Base-by-base conservation (phyloP, 768 basidiomycete species). In the Suillus cothurnatus region DNA sequence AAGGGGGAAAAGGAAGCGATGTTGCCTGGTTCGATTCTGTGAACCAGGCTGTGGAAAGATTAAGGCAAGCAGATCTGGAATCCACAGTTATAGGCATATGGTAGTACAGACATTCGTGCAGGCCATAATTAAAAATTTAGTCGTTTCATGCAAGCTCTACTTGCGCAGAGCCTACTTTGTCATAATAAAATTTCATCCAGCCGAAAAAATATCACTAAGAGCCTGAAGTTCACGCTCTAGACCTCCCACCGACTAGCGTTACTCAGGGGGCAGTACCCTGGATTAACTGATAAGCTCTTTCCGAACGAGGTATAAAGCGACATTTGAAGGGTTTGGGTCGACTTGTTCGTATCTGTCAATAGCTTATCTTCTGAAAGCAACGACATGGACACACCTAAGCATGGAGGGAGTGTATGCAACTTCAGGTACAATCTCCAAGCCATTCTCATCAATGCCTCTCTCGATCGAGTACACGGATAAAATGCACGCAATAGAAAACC, bases 51-150 rank as follows among this genome's bases (percentile, higher is more conserved):
- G 71, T 82, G 8, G 67, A 76, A 36, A 76, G 77, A 38, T 68
- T 84, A 14, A 70, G 67, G 61, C 64, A 69, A 34, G 67, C 66
- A 58, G 82, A 82, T 23, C 76, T 77, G 2, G 71, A 79, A 53
- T 80, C 78, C 21, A 70, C 71, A 62, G 34, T 85, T 14, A 72
- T 86, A 43, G 88, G 88, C 28, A 67, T 78, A 21, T 89, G 88
- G 88, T 86, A 75, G 71, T 56, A 61, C 47, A 47, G 52, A 47
- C 8, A 39, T 63, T 23, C 9, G 43, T 41, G 39, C 15, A 31
- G 6, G 12, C 39, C 36, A 39, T 5, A 39, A 31, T 21, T 41
- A 43, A 38, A 59, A 28, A 26, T 6, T 8, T 28, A 39, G 17
- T 28, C 19, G 36, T 28, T 58, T 58, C 57, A 19, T 28, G 38